phyloP scores from a whole-genome alignment of 1,284 basidiomycete species.

The Marasmius sp. region DNA sequence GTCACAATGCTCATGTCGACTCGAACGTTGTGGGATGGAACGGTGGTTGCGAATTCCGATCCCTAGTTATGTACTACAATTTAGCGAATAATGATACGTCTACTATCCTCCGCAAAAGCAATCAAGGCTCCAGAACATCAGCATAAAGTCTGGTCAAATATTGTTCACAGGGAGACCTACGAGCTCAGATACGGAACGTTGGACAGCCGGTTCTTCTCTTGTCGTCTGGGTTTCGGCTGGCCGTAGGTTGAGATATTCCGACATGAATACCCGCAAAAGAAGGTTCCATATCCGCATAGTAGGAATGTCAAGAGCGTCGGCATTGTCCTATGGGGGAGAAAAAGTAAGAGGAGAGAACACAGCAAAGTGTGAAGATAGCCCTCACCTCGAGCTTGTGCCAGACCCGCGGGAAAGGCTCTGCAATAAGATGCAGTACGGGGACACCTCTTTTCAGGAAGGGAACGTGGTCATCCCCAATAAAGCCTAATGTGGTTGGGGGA shows the following conservation, averaged over 20 bases:
- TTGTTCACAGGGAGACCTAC: not conserved
- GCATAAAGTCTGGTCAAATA: not conserved
- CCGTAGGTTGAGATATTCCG: slow-evolving; percentile 85
- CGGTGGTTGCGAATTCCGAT: not conserved
- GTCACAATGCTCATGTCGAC: not conserved
- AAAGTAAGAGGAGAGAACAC: slow-evolving; percentile 5
- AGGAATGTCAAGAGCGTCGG: slow-evolving; percentile 79
- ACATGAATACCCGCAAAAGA: slow-evolving; percentile 83
- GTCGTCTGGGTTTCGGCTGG: slow-evolving; percentile 29
- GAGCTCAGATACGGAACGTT: not conserved
- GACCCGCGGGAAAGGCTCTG: slow-evolving; percentile 86
- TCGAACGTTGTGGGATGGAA: not conserved
- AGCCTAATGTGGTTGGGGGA: slow-evolving; percentile 45
- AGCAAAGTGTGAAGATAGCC: slow-evolving; percentile 4
- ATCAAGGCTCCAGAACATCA: slow-evolving; percentile 1
- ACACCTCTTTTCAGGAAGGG: slow-evolving; percentile 89
- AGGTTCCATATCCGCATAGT: slow-evolving; percentile 91
- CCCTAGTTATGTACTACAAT: not conserved
- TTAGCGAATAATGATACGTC: not conserved
- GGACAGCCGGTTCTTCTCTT: slow-evolving; percentile 8
- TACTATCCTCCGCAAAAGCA: not conserved
- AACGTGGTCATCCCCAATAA: slow-evolving; percentile 92
- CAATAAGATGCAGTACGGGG: slow-evolving; percentile 87
- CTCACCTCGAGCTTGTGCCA: slow-evolving; percentile 85
- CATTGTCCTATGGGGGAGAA: slow-evolving; percentile 71